A percentile compares a stretch with the other conserved stretches of the same genome.
Evolutionary conservation across 2,329 filamentous ascomycete species (phyloP).

Genomic region (Arthrobotrys iridis): DNA sequence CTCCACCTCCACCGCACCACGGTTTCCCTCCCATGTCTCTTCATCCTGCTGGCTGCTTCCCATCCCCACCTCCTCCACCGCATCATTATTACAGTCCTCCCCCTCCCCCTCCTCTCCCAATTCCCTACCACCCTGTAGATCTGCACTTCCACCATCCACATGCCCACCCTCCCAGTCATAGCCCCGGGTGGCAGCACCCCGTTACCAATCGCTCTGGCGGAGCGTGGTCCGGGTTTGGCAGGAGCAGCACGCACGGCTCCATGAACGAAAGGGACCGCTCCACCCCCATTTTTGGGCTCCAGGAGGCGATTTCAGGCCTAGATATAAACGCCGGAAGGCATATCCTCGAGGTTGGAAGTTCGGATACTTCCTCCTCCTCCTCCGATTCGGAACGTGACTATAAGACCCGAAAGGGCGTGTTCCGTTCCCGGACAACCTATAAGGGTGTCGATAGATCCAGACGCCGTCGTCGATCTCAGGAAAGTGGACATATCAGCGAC

Average conservation of each 20-base stretch:
- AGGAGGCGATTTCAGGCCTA: conserved; percentile 19
- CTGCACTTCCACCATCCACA: conserved; percentile 39
- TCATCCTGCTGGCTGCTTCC: conserved; percentile 25
- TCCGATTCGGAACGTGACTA: conserved; percentile 49
- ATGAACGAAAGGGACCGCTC: not conserved
- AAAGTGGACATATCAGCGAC: conserved; percentile 36
- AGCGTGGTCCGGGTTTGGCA: conserved; percentile 45
- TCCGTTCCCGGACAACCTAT: conserved; percentile 16
- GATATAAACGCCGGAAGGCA: not conserved
- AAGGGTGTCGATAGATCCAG: conserved; percentile 14
- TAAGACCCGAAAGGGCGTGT: conserved; percentile 30
- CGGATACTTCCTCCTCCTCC: conserved; percentile 34
- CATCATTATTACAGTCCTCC: conserved; percentile 45
- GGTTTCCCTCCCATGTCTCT: conserved; percentile 46
- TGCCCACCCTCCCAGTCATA: conserved; percentile 31
- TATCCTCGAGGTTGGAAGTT: conserved; percentile 19
- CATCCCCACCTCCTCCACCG: conserved; percentile 41
- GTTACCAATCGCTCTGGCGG: conserved; percentile 19
- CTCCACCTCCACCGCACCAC: conserved; percentile 49
- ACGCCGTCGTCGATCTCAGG: conserved; percentile 34
- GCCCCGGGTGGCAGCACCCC: conserved; percentile 35
- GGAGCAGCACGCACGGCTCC: conserved; percentile 17
- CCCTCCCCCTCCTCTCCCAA: conserved; percentile 46
- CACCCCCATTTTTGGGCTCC: not conserved
- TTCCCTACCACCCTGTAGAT: conserved; percentile 48